A percentile compares a stretch with the other conserved stretches of the same genome.
Evolutionary conservation across 495 filamentous ascomycete species (phyloP).

Genomic region (Bombardia bombarda): DNA sequence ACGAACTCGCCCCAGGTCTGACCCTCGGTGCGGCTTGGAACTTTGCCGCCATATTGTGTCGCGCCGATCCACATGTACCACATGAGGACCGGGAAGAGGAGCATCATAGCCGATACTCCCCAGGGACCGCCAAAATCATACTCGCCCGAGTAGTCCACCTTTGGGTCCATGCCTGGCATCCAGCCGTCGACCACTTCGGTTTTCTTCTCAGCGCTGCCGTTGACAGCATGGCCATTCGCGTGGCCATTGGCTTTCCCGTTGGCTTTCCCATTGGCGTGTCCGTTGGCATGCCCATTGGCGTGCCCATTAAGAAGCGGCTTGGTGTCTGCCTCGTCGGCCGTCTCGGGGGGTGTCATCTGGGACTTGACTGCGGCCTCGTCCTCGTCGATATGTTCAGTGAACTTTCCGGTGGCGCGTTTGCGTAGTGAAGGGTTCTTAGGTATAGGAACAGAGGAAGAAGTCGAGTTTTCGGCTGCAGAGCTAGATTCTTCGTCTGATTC

Average conservation of each 20-base stretch:
- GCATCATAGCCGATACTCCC: constrained; percentile 77
- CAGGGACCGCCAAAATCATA: constrained; percentile 84
- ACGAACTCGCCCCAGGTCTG: constrained; percentile 63
- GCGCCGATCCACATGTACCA: constrained; percentile 99
- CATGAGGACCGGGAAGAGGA: constrained; percentile 88
- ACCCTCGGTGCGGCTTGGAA: constrained; percentile 58
- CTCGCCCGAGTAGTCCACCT: constrained; percentile 68
- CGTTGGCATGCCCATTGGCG: constrained; percentile 14
- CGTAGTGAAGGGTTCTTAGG: constrained; percentile 18
- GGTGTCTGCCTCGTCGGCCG: constrained; percentile 22
- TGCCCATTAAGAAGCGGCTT: constrained; percentile 15
- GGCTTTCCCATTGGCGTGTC: constrained; percentile 14
- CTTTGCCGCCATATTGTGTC: constrained; percentile 77
- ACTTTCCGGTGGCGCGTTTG: constrained; percentile 33
- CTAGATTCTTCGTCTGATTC: constrained; percentile 38
- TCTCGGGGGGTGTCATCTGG: constrained; percentile 17
- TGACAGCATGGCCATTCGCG: constrained; percentile 21
- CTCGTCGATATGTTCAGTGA: constrained; percentile 37
- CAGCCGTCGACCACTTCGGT: constrained; percentile 51
- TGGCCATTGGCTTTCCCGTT: constrained; percentile 20
- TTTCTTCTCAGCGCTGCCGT: constrained; percentile 25
- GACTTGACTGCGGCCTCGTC: constrained; percentile 15
- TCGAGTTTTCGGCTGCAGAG: constrained; percentile 30
- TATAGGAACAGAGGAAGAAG: constrained; percentile 8
- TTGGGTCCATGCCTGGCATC: constrained; percentile 62